phyloP scores from a whole-genome alignment of 2,329 filamentous ascomycete genomes.

The Fusarium sarcochroum region DNA sequence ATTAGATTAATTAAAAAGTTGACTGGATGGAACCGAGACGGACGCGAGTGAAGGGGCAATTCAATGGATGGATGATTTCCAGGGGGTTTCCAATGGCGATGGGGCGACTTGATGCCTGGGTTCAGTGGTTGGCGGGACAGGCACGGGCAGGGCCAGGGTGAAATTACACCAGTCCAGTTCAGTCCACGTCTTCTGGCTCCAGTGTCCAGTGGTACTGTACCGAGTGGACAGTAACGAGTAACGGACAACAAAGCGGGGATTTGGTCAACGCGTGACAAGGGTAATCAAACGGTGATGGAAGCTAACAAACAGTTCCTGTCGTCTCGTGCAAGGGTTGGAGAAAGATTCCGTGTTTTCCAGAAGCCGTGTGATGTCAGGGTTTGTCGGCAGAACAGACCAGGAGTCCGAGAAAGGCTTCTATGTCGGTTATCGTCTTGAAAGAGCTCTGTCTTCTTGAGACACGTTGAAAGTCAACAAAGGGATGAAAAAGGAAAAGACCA shows the following conservation, averaged over 20 bases:
- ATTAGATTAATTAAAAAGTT: constrained; percentile 38
- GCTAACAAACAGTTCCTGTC: constrained; percentile 11
- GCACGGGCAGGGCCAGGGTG: constrained; percentile 34
- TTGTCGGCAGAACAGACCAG: constrained; percentile 8
- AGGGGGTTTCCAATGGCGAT: constrained; percentile 44
- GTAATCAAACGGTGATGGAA: constrained; percentile 23
- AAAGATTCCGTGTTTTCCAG: constrained; percentile 31
- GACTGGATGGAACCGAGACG: constrained; percentile 11
- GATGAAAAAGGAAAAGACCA: background rate
- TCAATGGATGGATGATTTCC: constrained; percentile 47
- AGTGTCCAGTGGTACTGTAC: constrained; percentile 31
- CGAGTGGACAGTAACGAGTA: constrained; percentile 11
- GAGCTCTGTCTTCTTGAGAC: constrained; percentile 5
- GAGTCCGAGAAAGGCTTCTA: background rate
- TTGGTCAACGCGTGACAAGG: constrained; percentile 30
- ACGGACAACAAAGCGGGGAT: constrained; percentile 1
- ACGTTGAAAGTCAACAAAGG: constrained; percentile 4
- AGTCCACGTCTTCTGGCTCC: too few species aligned
- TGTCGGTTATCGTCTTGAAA: constrained; percentile 14
- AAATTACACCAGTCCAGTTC: constrained; percentile 46
- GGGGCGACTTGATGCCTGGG: constrained; percentile 42
- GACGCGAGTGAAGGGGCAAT: constrained; percentile 45
- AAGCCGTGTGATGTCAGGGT: constrained; percentile 25
- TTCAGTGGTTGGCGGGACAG: constrained; percentile 45
- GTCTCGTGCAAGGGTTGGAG: constrained; percentile 23